phyloP scores from a whole-genome alignment of 495 filamentous ascomycete species.

The Penicillium robsamsonii region DNA sequence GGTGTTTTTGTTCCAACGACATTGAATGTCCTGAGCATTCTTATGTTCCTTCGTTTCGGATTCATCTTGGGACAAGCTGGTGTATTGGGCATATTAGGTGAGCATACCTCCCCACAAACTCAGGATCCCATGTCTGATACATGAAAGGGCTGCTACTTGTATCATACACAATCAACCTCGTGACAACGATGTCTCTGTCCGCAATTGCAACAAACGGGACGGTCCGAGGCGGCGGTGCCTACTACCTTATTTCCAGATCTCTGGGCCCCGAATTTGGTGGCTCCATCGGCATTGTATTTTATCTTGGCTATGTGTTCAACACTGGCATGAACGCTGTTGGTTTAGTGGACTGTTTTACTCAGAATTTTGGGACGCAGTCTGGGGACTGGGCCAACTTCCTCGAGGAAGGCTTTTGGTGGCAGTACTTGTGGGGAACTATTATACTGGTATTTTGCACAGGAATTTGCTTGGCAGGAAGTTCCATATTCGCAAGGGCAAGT shows the following conservation, averaged over 20 bases:
- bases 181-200: slow-evolving; percentile 82
- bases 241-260: slow-evolving; percentile 85
- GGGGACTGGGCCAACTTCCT: slow-evolving; percentile 62
- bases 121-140: slow-evolving; percentile 13
- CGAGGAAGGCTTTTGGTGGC: slow-evolving; percentile 71
- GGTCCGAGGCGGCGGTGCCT: slow-evolving; percentile 83
- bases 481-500: slow-evolving; percentile 76
- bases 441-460: slow-evolving; percentile 71
- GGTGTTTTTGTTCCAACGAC: slow-evolving; percentile 85
- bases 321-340: slow-evolving; percentile 88
- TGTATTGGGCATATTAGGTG: slow-evolving; percentile 77
- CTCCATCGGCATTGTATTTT: slow-evolving; percentile 89
- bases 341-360: slow-evolving; percentile 75
- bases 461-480: slow-evolving; percentile 77
- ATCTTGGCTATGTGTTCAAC: slow-evolving; percentile 79
- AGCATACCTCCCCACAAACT: slow-evolving; percentile 7
- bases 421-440: slow-evolving; percentile 73
- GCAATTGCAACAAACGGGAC: slow-evolving; percentile 90
- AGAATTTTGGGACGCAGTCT: slow-evolving; percentile 65
- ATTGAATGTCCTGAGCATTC: slow-evolving; percentile 86
- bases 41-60: slow-evolving; percentile 87
- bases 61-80: slow-evolving; percentile 78
- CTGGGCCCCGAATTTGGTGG: slow-evolving; percentile 87
- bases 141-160: slow-evolving; percentile 63
- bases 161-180: slow-evolving; percentile 74